Conservation (phyloP, 257 asterid genomes). For the Plantago ovata region DNA sequence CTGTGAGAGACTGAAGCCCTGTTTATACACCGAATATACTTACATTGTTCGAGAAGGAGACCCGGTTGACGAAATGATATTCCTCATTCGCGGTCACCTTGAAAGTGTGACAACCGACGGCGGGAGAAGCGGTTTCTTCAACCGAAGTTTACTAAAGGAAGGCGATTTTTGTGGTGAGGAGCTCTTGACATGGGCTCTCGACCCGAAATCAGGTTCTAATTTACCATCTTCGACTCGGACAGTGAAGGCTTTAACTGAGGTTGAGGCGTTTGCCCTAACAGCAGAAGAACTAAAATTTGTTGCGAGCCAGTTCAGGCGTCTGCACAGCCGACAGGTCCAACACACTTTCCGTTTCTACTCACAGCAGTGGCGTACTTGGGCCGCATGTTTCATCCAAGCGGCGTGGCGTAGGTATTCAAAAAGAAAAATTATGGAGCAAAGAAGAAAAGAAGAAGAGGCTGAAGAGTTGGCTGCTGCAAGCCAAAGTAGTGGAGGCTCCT, state of each 20-base stretch:
- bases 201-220: slow-evolving; percentile 83
- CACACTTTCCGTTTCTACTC: slow-evolving; percentile 99
- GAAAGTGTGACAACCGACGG: slow-evolving; percentile 99
- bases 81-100: slow-evolving; percentile 93
- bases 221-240: slow-evolving; percentile 96
- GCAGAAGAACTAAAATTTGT: slow-evolving; percentile 93
- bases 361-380: slow-evolving; percentile 99
- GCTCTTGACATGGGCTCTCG: slow-evolving; percentile 96
- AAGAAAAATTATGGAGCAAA: slow-evolving; percentile 67
- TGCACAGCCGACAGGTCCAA: slow-evolving; percentile 96
- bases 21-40: slow-evolving; percentile 73
- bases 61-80: slow-evolving; percentile 97
- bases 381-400: slow-evolving; percentile 93
- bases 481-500: slow-evolving; percentile 43
- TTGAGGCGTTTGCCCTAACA: slow-evolving; percentile 84
- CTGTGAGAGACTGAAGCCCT: slow-evolving; percentile 89
- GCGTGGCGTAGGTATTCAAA: slow-evolving; percentile 91
- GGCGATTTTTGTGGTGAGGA: slow-evolving; percentile 98
- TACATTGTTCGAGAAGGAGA: slow-evolving; percentile 98
- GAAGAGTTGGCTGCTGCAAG: slow-evolving; percentile 39
- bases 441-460: slow-evolving; percentile 73
- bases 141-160: slow-evolving; percentile 77
- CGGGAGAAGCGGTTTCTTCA: slow-evolving; percentile 95
- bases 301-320: slow-evolving; percentile 92
- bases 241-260: slow-evolving; percentile 76